Conservation (phyloP, 352 stramenopile species). For the Hyaloperonospora brassicae region DNA sequence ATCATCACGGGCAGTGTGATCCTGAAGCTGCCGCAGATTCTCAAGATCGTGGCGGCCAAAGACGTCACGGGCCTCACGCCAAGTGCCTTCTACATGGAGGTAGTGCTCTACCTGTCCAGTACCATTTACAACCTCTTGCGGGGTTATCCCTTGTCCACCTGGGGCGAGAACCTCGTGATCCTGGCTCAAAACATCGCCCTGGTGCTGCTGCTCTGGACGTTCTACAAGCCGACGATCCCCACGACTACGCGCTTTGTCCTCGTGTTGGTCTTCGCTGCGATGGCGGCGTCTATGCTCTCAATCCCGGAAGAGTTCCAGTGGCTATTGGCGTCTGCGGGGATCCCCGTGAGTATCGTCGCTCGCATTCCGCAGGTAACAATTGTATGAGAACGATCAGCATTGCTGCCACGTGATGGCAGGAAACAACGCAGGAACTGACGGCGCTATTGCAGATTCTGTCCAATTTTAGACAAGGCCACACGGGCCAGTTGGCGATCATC, state of each 20-base stretch:
- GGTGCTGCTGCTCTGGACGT: conserved; percentile 75
- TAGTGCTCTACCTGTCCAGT: conserved; percentile 71
- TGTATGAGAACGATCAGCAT: neutral
- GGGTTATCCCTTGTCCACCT: conserved; percentile 80
- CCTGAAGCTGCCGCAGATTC: conserved; percentile 85
- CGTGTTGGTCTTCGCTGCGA: conserved; percentile 35
- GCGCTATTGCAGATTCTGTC: conserved; percentile 51
- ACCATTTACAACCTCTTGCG: conserved; percentile 81
- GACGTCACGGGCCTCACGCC: conserved; percentile 81
- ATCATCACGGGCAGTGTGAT: conserved; percentile 83
- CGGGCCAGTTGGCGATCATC: conserved; percentile 81
- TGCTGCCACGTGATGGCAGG: neutral
- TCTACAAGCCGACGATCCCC: conserved; percentile 49
- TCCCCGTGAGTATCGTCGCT: conserved; percentile 71
- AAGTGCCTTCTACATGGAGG: conserved; percentile 85
- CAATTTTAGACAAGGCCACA: conserved; percentile 87
- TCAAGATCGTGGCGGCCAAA: conserved; percentile 78
- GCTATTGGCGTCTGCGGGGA: conserved; percentile 61
- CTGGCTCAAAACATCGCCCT: conserved; percentile 79
- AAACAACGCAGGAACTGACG: conserved; percentile 1
- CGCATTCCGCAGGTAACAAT: conserved; percentile 63
- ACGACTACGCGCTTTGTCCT: conserved; percentile 41
- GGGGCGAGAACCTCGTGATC: conserved; percentile 82
- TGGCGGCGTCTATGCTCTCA: conserved; percentile 47
- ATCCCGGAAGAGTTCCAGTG: conserved; percentile 70